A percentile compares a stretch with the other conserved stretches of the same genome.
Evolutionary conservation across 1,139 yeast species (phyloP).

Genomic region (Diutina catenulata): DNA sequence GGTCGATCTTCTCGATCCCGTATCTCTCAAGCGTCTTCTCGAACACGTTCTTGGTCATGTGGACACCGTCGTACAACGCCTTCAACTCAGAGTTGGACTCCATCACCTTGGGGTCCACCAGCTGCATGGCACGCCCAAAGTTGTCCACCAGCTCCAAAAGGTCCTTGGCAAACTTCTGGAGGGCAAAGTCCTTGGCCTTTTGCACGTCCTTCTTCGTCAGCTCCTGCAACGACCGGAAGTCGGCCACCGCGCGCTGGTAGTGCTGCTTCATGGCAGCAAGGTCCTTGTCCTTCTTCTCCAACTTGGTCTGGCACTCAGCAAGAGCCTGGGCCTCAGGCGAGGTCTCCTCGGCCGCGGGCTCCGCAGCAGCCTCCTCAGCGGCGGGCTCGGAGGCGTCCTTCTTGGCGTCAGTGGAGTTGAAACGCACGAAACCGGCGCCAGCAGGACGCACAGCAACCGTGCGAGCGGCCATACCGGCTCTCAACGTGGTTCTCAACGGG

Average conservation of each 20-base stretch:
- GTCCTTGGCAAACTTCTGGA: conserved; percentile 88
- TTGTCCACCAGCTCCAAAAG: conserved; percentile 84
- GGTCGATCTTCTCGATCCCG: conserved; percentile 74
- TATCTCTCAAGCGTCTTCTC: conserved; percentile 75
- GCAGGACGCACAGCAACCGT: not conserved
- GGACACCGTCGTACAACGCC: conserved; percentile 78
- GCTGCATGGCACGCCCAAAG: conserved; percentile 75
- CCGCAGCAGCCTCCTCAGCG: conserved; percentile 5
- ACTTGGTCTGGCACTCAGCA: conserved; percentile 41
- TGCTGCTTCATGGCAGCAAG: conserved; percentile 74
- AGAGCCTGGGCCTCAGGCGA: conserved; percentile 11
- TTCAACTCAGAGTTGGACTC: conserved; percentile 51
- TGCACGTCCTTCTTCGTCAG: conserved; percentile 79
- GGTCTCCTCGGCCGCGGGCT: conserved; percentile 7
- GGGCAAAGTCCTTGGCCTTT: conserved; percentile 82
- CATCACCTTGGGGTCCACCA: conserved; percentile 60
- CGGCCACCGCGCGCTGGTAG: conserved; percentile 77
- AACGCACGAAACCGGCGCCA: conserved; percentile 11
- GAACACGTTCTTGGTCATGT: conserved; percentile 80
- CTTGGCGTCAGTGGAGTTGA: conserved; percentile 15
- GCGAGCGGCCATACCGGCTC: not conserved
- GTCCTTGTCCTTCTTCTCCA: conserved; percentile 64
- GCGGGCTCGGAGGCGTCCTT: conserved; percentile 7
- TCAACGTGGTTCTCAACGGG: conserved; percentile 3
- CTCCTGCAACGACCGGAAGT: conserved; percentile 87